Conservation (phyloP, 257 asterid genomes). For the Penstemon barbatus region DNA sequence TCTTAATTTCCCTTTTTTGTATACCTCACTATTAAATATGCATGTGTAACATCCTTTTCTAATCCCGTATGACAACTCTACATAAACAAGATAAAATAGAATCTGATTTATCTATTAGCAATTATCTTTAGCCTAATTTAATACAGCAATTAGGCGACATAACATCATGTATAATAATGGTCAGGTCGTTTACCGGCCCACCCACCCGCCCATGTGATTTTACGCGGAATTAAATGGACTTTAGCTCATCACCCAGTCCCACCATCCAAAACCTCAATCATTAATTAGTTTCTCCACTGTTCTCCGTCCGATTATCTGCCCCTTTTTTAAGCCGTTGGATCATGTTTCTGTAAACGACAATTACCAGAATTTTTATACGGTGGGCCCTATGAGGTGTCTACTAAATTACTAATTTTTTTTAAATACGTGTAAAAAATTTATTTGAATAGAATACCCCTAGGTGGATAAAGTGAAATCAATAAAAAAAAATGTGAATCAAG, state of each 20-base stretch:
- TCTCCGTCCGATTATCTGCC: background rate
- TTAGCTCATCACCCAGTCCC: slow-evolving; percentile 1
- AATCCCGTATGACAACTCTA: too few relatives aligned
- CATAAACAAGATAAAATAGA: too few relatives aligned
- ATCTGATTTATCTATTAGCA: too few relatives aligned
- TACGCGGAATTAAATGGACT: background rate
- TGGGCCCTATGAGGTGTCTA: background rate
- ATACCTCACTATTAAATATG: too few relatives aligned
- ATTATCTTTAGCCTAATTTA: background rate
- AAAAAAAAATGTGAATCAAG: too few relatives aligned
- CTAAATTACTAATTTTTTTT: background rate
- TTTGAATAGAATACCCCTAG: too few relatives aligned
- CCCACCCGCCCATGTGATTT: background rate
- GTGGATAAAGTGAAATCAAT: too few relatives aligned
- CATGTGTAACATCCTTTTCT: too few relatives aligned
- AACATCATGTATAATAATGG: slow-evolving; percentile 1
- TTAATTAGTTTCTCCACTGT: background rate
- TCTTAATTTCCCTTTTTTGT: too few relatives aligned
- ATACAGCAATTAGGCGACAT: slow-evolving; percentile 2
- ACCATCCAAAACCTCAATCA: background rate
- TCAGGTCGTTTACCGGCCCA: slow-evolving; percentile 3
- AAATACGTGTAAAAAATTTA: background rate
- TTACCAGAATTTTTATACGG: background rate
- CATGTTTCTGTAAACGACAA: background rate
- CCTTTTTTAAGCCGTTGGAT: background rate